Evolutionary conservation across 805 yeast species (phyloP).

Genomic region (Teunomyces tritomae): DNA sequence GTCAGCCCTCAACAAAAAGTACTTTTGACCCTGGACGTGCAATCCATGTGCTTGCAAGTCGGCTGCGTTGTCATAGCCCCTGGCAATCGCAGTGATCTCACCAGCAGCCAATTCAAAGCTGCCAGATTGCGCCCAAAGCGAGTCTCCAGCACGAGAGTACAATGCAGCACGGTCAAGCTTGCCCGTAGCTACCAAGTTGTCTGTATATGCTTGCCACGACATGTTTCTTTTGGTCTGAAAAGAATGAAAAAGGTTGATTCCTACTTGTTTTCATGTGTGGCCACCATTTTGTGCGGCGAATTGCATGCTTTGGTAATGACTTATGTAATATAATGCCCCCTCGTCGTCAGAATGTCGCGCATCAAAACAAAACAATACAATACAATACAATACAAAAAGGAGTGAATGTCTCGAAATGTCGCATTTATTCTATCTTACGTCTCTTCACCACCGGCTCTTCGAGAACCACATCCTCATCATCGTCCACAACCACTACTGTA

Average conservation of each 20-base stretch:
- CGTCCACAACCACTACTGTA: slow-evolving; percentile 8
- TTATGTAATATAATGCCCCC: background rate
- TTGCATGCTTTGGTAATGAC: background rate
- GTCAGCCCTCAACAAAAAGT: slow-evolving; percentile 85
- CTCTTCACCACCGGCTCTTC: slow-evolving; percentile 11
- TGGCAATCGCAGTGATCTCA: slow-evolving; percentile 72
- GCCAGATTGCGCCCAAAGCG: slow-evolving; percentile 87
- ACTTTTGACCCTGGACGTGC: slow-evolving; percentile 81
- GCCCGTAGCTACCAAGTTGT: slow-evolving; percentile 82
- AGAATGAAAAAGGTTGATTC: background rate
- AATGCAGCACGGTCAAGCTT: slow-evolving; percentile 91
- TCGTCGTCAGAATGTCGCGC: background rate
- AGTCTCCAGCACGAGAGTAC: slow-evolving; percentile 91
- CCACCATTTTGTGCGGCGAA: background rate
- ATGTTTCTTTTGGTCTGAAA: slow-evolving; percentile 4
- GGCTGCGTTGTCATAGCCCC: slow-evolving; percentile 78
- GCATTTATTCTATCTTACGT: slow-evolving; percentile 7
- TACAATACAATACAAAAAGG: background rate
- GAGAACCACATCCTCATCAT: slow-evolving; percentile 10
- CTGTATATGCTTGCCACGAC: slow-evolving; percentile 78
- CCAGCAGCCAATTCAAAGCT: slow-evolving; percentile 59
- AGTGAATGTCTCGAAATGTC: no score
- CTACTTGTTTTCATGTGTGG: background rate
- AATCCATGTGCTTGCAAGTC: slow-evolving; percentile 82
- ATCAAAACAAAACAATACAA: background rate